These are phyloP conservation scores for Fusarium kyushuense DNA, from an alignment of 2,329 filamentous ascomycete genomes.

Conservation along the genomic window DNA sequence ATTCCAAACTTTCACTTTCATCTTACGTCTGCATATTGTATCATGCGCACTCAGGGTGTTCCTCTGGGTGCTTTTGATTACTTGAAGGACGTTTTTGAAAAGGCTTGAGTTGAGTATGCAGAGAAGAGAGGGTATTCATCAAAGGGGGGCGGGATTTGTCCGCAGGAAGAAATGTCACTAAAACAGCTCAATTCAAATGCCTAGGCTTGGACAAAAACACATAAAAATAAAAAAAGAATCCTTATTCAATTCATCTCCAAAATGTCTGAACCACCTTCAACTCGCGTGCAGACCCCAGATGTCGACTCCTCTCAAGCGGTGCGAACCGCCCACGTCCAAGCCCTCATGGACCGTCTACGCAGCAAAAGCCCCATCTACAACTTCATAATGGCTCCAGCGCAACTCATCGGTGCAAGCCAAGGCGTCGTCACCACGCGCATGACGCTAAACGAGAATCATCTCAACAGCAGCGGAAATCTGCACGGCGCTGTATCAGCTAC, in stretches of 20 bases:
- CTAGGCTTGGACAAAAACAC: neutral
- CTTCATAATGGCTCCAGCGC: constrained; percentile 56
- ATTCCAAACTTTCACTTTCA: constrained; percentile 74
- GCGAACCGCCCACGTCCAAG: constrained; percentile 48
- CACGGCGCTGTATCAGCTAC: constrained; percentile 80
- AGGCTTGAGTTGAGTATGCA: constrained; percentile 38
- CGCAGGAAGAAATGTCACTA: constrained; percentile 41
- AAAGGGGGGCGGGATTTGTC: constrained; percentile 46
- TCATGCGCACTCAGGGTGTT: constrained; percentile 68
- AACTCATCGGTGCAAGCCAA: constrained; percentile 57
- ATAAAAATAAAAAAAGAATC: neutral
- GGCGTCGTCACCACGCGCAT: constrained; percentile 65
- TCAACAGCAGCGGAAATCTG: constrained; percentile 75
- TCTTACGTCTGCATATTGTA: constrained; percentile 65
- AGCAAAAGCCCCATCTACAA: constrained; percentile 66
- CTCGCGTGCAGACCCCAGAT: constrained; percentile 25
- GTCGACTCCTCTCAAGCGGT: constrained; percentile 17
- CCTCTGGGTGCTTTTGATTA: constrained; percentile 69
- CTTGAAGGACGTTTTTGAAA: constrained; percentile 51
- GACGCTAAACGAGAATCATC: constrained; percentile 64
- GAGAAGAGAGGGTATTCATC: constrained; percentile 41
- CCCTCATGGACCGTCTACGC: constrained; percentile 53
- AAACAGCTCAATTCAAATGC: neutral
- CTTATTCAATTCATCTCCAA: neutral
- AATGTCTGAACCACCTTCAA: constrained; percentile 38